Percentiles rank a stretch among this genome's conserved stretches.
phyloP scores from a whole-genome alignment of 139 green algal species.

The Gonium pectorale region DNA sequence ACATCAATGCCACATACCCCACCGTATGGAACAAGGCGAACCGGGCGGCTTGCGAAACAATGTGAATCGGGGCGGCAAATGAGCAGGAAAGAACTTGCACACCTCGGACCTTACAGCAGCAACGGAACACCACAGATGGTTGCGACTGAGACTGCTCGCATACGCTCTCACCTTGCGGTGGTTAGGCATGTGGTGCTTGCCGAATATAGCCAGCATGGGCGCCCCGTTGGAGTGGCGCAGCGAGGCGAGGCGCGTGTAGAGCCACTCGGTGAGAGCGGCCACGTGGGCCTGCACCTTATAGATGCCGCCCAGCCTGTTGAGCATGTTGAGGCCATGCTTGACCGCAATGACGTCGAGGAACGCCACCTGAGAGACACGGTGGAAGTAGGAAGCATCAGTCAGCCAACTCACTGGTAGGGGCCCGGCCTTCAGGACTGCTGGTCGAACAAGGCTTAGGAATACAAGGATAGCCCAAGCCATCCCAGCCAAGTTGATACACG shows the following conservation, averaged over 20 bases:
- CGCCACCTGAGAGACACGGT: constrained; percentile 16
- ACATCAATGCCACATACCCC: neutral
- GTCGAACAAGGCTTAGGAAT: too few relatives aligned
- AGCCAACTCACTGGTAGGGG: neutral
- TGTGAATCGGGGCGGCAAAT: too few relatives aligned
- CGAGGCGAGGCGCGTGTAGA: constrained; percentile 51
- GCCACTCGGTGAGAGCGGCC: constrained; percentile 52
- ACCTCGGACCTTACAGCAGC: too few relatives aligned
- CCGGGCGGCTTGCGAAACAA: too few relatives aligned
- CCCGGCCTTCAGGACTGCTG: too few relatives aligned
- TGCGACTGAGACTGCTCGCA: too few relatives aligned
- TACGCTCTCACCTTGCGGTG: constrained; percentile 51
- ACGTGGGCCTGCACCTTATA: constrained; percentile 49
- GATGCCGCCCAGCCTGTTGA: constrained; percentile 73
- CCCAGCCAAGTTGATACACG: too few relatives aligned
- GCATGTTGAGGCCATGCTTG: constrained; percentile 71
- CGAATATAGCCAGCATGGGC: constrained; percentile 76
- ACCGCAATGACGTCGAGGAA: constrained; percentile 84
- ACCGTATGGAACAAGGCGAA: too few relatives aligned
- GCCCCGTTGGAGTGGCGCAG: constrained; percentile 78
- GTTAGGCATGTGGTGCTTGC: constrained; percentile 66
- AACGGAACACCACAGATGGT: too few relatives aligned
- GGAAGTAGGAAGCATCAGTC: too few relatives aligned
- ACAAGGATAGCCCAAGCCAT: too few relatives aligned
- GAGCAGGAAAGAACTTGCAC: too few relatives aligned